Conservation (phyloP, 768 basidiomycete species). For the Cyathus striatus region DNA sequence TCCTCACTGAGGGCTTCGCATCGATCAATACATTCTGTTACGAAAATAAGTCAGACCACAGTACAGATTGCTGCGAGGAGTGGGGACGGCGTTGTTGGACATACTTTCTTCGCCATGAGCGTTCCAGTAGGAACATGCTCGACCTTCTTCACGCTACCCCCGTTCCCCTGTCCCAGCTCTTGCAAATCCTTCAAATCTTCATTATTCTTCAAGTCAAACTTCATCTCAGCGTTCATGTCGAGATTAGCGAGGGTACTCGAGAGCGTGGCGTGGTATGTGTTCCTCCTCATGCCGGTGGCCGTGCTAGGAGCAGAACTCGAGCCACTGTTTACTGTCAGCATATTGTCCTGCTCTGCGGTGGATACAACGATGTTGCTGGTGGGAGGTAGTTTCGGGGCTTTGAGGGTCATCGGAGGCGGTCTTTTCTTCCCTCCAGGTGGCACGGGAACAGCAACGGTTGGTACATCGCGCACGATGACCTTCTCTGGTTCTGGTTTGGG, state of each 20-base stretch:
- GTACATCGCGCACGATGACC: slow-evolving; percentile 44
- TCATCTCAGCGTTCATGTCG: slow-evolving; percentile 82
- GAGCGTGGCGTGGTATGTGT: slow-evolving; percentile 74
- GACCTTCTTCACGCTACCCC: slow-evolving; percentile 95
- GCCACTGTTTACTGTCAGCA: slow-evolving; percentile 43
- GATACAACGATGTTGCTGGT: slow-evolving; percentile 33
- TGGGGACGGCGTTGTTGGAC: too few relatives aligned
- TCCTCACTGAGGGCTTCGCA: slow-evolving; percentile 92
- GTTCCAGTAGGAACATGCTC: slow-evolving; percentile 88
- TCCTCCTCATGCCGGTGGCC: slow-evolving; percentile 52
- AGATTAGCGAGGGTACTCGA: slow-evolving; percentile 82
- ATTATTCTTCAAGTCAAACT: slow-evolving; percentile 76
- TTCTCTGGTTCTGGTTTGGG: slow-evolving; percentile 28
- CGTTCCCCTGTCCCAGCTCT: slow-evolving; percentile 94
- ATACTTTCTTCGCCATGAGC: slow-evolving; percentile 97
- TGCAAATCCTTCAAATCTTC: slow-evolving; percentile 89
- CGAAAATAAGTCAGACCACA: slow-evolving; percentile 1
- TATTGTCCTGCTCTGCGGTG: slow-evolving; percentile 36
- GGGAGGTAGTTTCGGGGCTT: slow-evolving; percentile 59
- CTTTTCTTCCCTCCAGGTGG: slow-evolving; percentile 51
- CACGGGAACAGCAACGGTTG: slow-evolving; percentile 33
- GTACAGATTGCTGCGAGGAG: too few relatives aligned
- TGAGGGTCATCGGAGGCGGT: slow-evolving; percentile 80
- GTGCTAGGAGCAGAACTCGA: slow-evolving; percentile 49
- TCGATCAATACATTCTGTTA: slow-evolving; percentile 94